A percentile compares a stretch with the other conserved stretches of the same genome.
Conservation (phyloP, 1,139 yeast species). For the Magnusiomyces ingens region DNA sequence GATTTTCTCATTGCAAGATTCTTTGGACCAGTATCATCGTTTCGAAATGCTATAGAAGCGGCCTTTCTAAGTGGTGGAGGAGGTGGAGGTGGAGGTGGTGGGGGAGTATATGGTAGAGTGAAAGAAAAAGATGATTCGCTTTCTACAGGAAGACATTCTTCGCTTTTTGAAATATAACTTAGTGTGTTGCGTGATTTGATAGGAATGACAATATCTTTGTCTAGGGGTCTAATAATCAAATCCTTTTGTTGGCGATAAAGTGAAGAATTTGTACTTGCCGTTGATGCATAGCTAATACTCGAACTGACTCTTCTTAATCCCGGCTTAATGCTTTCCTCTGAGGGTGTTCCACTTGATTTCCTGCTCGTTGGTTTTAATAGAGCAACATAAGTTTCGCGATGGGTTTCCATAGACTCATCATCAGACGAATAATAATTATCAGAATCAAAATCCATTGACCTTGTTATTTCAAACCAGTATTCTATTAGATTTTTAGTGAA, state of each 20-base stretch:
- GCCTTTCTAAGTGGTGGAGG: slow-evolving; percentile 13
- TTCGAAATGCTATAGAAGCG: slow-evolving; percentile 12
- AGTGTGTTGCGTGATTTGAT: not conserved
- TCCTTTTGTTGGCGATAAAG: not conserved
- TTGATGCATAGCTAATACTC: not conserved
- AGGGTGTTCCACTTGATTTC: not conserved
- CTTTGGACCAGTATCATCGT: not conserved
- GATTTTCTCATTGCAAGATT: not conserved
- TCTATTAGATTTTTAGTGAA: slow-evolving; percentile 27
- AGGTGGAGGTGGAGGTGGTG: slow-evolving; percentile 3
- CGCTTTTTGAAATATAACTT: not conserved
- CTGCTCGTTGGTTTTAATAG: not conserved
- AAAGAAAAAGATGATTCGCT: not conserved
- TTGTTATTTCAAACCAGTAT: slow-evolving; percentile 24
- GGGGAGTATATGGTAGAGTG: not conserved
- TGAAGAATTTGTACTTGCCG: not conserved
- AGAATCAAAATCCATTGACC: slow-evolving; percentile 6
- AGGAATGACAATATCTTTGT: not conserved
- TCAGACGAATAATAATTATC: slow-evolving; percentile 10
- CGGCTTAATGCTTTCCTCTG: not conserved
- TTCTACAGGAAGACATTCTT: not conserved
- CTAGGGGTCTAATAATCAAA: not conserved
- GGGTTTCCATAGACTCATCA: slow-evolving; percentile 2
- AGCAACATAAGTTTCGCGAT: slow-evolving; percentile 1
- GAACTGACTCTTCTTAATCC: not conserved